phyloP scores from a whole-genome alignment of 768 basidiomycete genomes.

The Mrakia gelida region DNA sequence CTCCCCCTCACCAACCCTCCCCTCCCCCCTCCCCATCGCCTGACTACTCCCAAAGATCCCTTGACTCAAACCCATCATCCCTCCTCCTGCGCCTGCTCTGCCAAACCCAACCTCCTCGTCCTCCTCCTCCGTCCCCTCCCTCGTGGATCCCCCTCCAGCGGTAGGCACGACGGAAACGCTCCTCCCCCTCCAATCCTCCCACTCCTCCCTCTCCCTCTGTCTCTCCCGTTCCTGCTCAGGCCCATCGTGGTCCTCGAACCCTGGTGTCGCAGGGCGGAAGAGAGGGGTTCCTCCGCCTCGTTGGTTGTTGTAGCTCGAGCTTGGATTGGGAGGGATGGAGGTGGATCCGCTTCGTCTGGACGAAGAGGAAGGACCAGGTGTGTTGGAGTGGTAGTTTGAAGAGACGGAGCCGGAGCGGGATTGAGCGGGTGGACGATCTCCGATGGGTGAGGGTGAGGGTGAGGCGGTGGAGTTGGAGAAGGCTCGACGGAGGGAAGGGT shows the following conservation, averaged over 20 bases:
- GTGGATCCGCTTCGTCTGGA: background rate
- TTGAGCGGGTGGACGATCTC: slow-evolving; percentile 13
- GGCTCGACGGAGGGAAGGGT: slow-evolving; percentile 26
- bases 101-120: background rate
- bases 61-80: background rate
- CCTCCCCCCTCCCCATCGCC: background rate
- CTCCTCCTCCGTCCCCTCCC: background rate
- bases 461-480: background rate
- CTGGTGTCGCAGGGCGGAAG: slow-evolving; percentile 19
- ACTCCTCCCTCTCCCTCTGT: background rate
- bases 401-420: slow-evolving; percentile 1
- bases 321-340: background rate
- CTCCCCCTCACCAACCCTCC: background rate
- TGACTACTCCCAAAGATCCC: background rate
- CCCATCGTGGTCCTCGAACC: background rate
- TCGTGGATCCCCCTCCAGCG: background rate
- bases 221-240: background rate
- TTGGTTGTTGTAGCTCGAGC: too few species aligned
- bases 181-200: slow-evolving; percentile 19
- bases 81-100: background rate
- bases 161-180: slow-evolving; percentile 9
- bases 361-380: background rate
- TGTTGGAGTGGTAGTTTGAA: background rate
- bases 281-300: background rate
- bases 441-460: background rate